Evolutionary conservation across 202 grass and related monocot species (phyloP).

Genomic region (Setaria viridis): DNA sequence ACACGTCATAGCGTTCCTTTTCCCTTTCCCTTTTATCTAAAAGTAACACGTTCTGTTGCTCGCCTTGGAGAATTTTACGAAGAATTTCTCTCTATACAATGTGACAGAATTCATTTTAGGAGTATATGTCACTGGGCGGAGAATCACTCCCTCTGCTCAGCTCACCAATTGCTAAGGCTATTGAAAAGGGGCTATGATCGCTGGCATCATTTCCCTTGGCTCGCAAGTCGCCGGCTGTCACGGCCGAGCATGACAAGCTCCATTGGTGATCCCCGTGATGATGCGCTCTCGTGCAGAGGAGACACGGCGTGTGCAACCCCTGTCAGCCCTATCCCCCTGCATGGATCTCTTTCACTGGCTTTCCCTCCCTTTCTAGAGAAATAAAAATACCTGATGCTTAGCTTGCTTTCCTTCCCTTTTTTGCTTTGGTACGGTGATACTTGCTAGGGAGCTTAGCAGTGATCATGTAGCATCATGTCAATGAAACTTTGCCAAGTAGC

Average conservation of each 20-base stretch:
- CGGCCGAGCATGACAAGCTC: slow-evolving; percentile 34
- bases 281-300: slow-evolving; percentile 21
- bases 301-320: slow-evolving; percentile 20
- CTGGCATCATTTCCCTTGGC: slow-evolving; percentile 38
- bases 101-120: background rate
- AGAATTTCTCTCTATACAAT: background rate
- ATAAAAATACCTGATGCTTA: background rate
- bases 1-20: too few relatives aligned
- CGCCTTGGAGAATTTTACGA: background rate
- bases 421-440: background rate
- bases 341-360: too few relatives aligned
- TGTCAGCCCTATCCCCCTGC: background rate
- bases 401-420: background rate
- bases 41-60: background rate
- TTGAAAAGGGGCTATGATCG: slow-evolving; percentile 14
- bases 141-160: background rate
- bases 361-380: background rate
- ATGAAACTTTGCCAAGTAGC: background rate
- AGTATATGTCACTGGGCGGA: too few relatives aligned
- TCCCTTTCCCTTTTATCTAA: too few relatives aligned
- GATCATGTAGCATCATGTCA: background rate
- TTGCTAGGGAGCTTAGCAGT: background rate
- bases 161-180: background rate
- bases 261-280: slow-evolving; percentile 29
- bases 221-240: slow-evolving; percentile 40